A percentile compares a stretch with the other conserved stretches of the same genome.
Conservation (phyloP, 805 yeast genomes). For the Cyberlindnera japonica region DNA sequence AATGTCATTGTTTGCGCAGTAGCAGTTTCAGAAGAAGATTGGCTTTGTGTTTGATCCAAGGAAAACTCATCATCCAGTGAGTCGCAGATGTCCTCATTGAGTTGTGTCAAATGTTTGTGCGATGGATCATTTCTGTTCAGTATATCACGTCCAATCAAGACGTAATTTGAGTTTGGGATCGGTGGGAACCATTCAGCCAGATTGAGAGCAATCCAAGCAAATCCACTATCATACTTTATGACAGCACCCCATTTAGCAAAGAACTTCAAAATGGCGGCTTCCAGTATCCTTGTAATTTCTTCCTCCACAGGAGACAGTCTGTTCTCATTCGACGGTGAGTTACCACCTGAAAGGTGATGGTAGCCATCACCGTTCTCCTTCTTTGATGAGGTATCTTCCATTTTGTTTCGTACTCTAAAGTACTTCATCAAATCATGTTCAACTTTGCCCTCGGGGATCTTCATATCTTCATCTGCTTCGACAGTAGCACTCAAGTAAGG, state of each 20-base stretch:
- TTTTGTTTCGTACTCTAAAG: conserved; percentile 38
- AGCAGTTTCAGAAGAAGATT: conserved; percentile 8
- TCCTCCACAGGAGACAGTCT: conserved; percentile 38
- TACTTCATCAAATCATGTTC: conserved; percentile 59
- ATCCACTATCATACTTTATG: conserved; percentile 74
- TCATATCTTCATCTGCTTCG: conserved; percentile 32
- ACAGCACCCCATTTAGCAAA: conserved; percentile 74
- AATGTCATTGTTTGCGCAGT: conserved; percentile 39
- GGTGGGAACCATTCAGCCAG: conserved; percentile 87
- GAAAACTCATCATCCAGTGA: conserved; percentile 11
- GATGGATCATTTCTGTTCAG: conserved; percentile 16
- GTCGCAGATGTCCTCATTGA: conserved; percentile 22
- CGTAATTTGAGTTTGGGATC: conserved; percentile 23
- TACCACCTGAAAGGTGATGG: conserved; percentile 12
- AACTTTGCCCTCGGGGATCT: conserved; percentile 33
- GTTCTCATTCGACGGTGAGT: conserved; percentile 16
- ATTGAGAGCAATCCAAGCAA: conserved; percentile 85
- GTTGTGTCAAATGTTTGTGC: conserved; percentile 23
- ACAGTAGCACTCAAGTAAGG: conserved; percentile 60
- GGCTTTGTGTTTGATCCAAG: conserved; percentile 28
- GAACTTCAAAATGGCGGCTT: conserved; percentile 60
- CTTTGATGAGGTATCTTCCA: conserved; percentile 5
- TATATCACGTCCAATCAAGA: conserved; percentile 24
- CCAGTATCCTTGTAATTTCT: conserved; percentile 52
- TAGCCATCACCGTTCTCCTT: background rate